Base-by-base conservation (phyloP, 129 eudicot genomes). In the Flaveria sonorensis region DNA sequence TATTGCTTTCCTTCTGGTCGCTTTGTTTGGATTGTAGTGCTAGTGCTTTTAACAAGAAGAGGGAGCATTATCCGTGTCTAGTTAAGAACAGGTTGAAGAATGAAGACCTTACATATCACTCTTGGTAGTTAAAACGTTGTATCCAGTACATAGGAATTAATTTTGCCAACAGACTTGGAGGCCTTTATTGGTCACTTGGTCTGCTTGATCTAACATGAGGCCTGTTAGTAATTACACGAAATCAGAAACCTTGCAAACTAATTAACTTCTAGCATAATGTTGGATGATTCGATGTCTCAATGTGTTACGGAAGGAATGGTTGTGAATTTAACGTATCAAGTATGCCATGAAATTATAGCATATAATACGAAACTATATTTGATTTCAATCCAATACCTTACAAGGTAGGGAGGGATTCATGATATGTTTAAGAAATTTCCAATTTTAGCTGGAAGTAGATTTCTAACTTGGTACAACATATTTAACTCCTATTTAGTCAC, bases 281-380 rank as follows among this genome's bases (percentile, higher is more conserved):
- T 87, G 50, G 90, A 87, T 36, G 86, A 83, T 73, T 87, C 84
- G n/a, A 87, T 83, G 74, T 87, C 90, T 64, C 82, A 66, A 63
- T 84, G 90, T 19, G 84, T 87, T 9, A 87, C 78, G 13, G 88
- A 84, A 26, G 88, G 90, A 12, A n/a, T 83, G 84, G 70, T 87
- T 87, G 42, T 84, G 90, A 24, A 87, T 45, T 10, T 45, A 45
- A 45, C 0, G 48, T 45, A 10, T 12, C 53, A 48, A 48, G 18
- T 13, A 48, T 48, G 53, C 16, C 23, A n/a, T 52, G 60, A 52
- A n/a, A 52, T 20, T n/a, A n/a, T 7, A 52, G 60, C 60, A 52
- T 6, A 52, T 52, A 52, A 52, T 52, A 52, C 7, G 21, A 6
- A 16, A n/a, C 10, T 52, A 52, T n/a, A 52, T 52, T 52, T 52